Evolutionary conservation across 495 filamentous ascomycete species (phyloP).

Genomic region (Astrothelium macrocarpum): DNA sequence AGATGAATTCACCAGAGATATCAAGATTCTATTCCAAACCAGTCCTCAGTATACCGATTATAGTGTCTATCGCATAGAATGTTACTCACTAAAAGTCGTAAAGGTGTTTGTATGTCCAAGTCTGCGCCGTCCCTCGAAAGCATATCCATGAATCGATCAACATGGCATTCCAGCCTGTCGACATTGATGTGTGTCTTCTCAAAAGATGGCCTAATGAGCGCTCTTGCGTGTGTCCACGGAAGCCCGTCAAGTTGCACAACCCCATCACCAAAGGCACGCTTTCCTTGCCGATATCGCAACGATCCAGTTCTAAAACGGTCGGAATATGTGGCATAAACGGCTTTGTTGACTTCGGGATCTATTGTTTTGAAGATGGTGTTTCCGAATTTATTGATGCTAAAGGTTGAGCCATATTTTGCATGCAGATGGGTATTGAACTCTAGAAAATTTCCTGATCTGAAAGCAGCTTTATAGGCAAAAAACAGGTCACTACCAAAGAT

Average conservation of each 20-base stretch:
- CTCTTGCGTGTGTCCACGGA: constrained; percentile 50
- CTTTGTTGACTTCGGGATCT: constrained; percentile 46
- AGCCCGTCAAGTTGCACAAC: constrained; percentile 62
- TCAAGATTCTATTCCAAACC: constrained; percentile 58
- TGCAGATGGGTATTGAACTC: constrained; percentile 17
- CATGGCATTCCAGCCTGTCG: constrained; percentile 50
- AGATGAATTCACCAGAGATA: constrained; percentile 62
- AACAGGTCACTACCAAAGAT: constrained; percentile 29
- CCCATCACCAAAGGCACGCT: constrained; percentile 28
- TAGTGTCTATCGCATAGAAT: too few relatives aligned
- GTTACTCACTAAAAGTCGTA: constrained; percentile 32
- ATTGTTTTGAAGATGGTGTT: constrained; percentile 37
- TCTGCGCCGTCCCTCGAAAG: constrained; percentile 41
- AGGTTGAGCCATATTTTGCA: constrained; percentile 18
- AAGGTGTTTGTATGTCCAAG: constrained; percentile 57
- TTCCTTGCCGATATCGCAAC: not conserved
- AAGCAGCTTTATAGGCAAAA: constrained; percentile 13
- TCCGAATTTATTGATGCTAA: constrained; percentile 12
- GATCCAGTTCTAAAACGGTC: not conserved
- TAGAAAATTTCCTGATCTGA: constrained; percentile 22
- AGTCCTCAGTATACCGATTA: too few relatives aligned
- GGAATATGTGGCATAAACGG: not conserved
- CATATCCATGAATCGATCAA: constrained; percentile 39
- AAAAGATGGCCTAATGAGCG: constrained; percentile 43
- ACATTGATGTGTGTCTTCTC: constrained; percentile 50